Percentiles rank a stretch among this genome's conserved stretches.
Evolutionary conservation across 176 grass and related monocot genomes (phyloP).

Genomic region (Juncus inflexus): DNA sequence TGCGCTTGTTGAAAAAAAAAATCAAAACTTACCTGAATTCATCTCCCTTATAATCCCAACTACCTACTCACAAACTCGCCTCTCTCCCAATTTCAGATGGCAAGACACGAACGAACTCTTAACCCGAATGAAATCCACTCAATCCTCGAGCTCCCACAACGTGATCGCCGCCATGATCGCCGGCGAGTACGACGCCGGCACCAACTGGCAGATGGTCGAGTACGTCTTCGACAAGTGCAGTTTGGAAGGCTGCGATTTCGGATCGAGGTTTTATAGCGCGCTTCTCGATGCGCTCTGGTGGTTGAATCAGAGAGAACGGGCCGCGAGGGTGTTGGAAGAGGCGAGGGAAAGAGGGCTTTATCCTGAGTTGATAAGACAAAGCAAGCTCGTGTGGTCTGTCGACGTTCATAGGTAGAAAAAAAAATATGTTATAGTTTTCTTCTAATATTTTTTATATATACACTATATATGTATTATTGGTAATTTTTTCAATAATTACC

Average conservation of each 20-base stretch:
- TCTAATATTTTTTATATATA: too few species aligned
- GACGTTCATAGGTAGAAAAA: slow-evolving; percentile 74
- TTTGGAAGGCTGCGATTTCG: slow-evolving; percentile 77
- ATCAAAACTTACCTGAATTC: too few species aligned
- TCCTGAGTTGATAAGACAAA: slow-evolving; percentile 66
- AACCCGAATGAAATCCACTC: slow-evolving; percentile 83
- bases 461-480: too few species aligned
- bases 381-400: slow-evolving; percentile 77
- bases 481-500: too few species aligned
- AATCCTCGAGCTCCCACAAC: slow-evolving; percentile 62
- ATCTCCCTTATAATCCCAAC: too few species aligned
- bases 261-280: slow-evolving; percentile 73
- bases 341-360: slow-evolving; percentile 68
- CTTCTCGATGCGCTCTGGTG: slow-evolving; percentile 94
- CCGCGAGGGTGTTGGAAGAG: slow-evolving; percentile 61
- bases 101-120: slow-evolving; percentile 64
- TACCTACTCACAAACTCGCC: not conserved
- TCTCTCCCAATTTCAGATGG: slow-evolving; percentile 55
- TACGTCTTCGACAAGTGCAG: slow-evolving; percentile 43
- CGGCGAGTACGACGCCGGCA: slow-evolving; percentile 77
- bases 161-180: slow-evolving; percentile 90
- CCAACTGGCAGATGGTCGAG: slow-evolving; percentile 98
- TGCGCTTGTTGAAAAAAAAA: too few species aligned
- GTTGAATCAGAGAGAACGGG: slow-evolving; percentile 69
- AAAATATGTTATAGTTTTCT: too few species aligned